Evolutionary conservation across 2,329 filamentous ascomycete species (phyloP).

Genomic region (Diaporthe nobilis): DNA sequence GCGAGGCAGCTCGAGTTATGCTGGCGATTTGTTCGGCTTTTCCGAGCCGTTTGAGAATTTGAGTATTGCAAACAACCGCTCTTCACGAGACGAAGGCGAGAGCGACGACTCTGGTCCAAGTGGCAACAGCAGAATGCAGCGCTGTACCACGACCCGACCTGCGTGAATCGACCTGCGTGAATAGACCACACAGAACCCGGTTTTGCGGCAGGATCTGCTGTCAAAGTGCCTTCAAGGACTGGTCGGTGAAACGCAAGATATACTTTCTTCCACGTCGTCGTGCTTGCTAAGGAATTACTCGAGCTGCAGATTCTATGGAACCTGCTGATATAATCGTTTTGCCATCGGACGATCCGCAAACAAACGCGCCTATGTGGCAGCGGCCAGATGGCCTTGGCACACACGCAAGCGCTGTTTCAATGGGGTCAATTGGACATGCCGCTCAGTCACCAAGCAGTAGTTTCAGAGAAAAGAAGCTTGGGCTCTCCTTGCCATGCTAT

Average conservation of each 20-base stretch:
- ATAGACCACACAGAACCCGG: not conserved
- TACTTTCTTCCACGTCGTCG: not conserved
- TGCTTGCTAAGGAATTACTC: not conserved
- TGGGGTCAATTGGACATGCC: not conserved
- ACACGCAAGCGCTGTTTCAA: constrained; percentile 28
- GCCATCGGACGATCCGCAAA: constrained; percentile 3
- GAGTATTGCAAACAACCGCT: not conserved
- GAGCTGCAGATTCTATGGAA: constrained; percentile 7
- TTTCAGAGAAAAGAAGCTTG: not conserved
- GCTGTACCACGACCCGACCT: not conserved
- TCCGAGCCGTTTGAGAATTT: constrained; percentile 15
- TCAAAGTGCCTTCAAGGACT: not conserved
- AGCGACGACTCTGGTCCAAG: no score
- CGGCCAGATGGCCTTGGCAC: not conserved
- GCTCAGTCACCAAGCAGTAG: not conserved
- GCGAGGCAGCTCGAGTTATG: not conserved
- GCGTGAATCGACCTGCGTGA: not conserved
- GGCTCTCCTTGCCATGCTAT: not conserved
- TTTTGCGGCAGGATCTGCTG: not conserved
- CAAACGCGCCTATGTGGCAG: not conserved
- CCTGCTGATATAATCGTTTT: constrained; percentile 12
- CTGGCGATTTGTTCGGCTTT: not conserved
- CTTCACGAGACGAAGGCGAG: not conserved
- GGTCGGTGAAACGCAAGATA: not conserved
- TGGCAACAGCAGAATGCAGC: not conserved